Evolutionary conservation across 2,329 filamentous ascomycete genomes (phyloP), one percentile per base, ranked within the genome.

Genomic region (Aspergillus fijiensis): DNA sequence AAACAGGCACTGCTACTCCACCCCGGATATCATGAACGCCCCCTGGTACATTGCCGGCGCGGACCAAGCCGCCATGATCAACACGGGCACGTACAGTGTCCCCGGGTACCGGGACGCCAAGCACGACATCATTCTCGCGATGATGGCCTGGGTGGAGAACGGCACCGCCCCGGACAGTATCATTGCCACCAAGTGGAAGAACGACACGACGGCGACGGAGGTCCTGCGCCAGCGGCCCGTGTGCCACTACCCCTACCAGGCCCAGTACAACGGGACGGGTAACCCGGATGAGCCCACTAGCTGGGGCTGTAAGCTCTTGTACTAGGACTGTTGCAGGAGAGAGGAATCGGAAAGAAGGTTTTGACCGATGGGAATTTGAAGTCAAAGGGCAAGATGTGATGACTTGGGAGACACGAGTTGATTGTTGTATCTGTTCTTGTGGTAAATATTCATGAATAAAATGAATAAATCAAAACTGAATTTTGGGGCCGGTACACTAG

Each of bases 61-160:
- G 12, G 50, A 56, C 23, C 59, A 58, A 25, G 33, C 50, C 25
- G 53, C 59, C 7, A 25, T 27, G 4, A 23, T 57, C 6, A 55
- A 49, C 14, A 51, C 31, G 23, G 49, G 49, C 11, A 27, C 51
- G 3, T 45, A 51, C 49, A 47, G 62, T 51, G 57, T 59, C 19
- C 59, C 56, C 53, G 59, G 59, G 4, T 59, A 59, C 47, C 12
- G 56, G 14, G 57, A 63, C 48, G 19, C 42, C 14, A 50, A 60
- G 6, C 64, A 66, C 27, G 63, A 66, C 35, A 49, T 64, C 31
- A 21, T 65, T 1, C 51, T 67, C 2, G 61, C 66, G 19, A 39
- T 68, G 55, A 62, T 67, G 56, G 54, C 51, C 12, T 67, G 66
- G 62, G 65, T 65, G 14, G 66, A 67, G 49, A 63, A 63, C 2